Base-by-base conservation (phyloP, 2,329 filamentous ascomycete genomes). In the Lachnellula subtilissima region DNA sequence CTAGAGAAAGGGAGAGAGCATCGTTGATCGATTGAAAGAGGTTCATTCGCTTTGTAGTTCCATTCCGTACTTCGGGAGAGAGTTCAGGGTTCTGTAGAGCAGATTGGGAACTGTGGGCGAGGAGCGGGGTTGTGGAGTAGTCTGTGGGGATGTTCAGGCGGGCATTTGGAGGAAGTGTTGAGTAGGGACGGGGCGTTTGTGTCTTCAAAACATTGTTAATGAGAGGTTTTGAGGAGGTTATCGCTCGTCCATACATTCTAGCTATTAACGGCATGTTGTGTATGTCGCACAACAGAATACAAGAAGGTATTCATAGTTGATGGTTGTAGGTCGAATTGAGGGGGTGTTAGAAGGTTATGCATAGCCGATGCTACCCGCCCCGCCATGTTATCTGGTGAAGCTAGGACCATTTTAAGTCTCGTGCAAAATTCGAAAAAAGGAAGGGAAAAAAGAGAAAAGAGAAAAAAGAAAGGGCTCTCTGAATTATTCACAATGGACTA, bases 11-110 rank as follows among this genome's bases (percentile, higher is more conserved):
- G 22, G 88, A 83, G 22, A 99, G 79, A 11, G 93, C 92, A 62
- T 93, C 86, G 71, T 97, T 97, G 76, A 99, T 85, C 50, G 94
- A 87, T 71, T 96, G 91, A 75, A 94, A 97, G 39, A 97, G 81
- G 74, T 97, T 97, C 80, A 95, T 88, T 63, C 89, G 88, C 70
- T 90, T 91, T 2, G 91, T 93, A 1, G 86, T 80, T 47, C 85
- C 84, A 69, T 84, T 84, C 62, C 81, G 83, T 32, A 84, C 78
- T 19, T 85, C 78, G 35, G 77, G 69, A 0, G 89, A 79, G 4
- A 97, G 82, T 67, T 96, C 91, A 4, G 82, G 77, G 67, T 87
- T 87, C 48, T 78, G 74, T 17, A 95, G 80, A 7, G 91, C 84
- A 1, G 84, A 76, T 62, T 89, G 85, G 2, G 91, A 80, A 23